Evolutionary conservation across 2,329 filamentous ascomycete species (phyloP), one percentile per base, ranked within the genome.

Genomic region (Colletotrichum destructivum): DNA sequence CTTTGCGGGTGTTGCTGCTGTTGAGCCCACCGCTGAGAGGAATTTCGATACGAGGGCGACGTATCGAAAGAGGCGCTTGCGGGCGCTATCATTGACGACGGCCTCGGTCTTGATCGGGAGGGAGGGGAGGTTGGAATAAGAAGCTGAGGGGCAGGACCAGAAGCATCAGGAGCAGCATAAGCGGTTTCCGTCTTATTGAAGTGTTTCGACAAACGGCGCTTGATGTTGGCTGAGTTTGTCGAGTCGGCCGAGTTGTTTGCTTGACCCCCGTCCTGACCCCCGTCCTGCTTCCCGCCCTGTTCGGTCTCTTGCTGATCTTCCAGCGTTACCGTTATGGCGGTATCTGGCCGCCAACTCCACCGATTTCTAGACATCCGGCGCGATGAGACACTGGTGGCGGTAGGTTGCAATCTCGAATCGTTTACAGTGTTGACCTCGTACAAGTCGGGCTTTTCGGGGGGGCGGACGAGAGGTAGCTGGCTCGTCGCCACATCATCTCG

Each of bases 321-420:
- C 23, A 47, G 21, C 47, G 65, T 69, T 1, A 56, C 46, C 54
- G 65, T 47, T 44, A 64, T 64, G 35, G 40, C 47, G 60, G 54
- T n/a, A 47, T 69, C 60, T 49, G 69, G 65, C 46, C 69, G 69
- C 69, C 65, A 72, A 42, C 69, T 72, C 69, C 69, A 69, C 38
- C 69, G 69, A 23, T 64, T 63, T n/a, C 54, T 59, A 31, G 69
- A 63, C 59, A 60, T 42, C 21, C 65, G 59, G n/a, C 69, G 69
- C 59, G 69, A 69, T 55, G 66, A 64, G 54, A 64, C 54, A 60
- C 52, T 21, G n/a, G 65, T 44, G 51, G 65, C 38, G 35, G 40
- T 54, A 54, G 46, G 57, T 26, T 64, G 65, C 65, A 72, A 40
- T 38, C 63, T 64, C 21, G 55, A 56, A 23, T 69, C 42, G 40